Base-by-base conservation (phyloP, 169 alveolate species). In the Cryptosporidium parvum region DNA sequence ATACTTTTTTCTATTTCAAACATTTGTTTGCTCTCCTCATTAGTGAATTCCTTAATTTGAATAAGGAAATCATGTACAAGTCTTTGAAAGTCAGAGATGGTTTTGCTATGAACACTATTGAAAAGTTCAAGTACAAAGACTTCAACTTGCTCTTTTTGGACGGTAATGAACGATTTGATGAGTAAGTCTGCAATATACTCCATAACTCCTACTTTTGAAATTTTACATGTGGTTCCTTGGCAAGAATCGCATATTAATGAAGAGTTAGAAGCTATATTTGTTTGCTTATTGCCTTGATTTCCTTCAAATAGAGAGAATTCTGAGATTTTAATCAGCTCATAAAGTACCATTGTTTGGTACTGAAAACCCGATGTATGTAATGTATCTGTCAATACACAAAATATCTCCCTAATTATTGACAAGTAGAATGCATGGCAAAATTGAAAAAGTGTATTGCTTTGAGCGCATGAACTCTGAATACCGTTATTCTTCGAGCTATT, bases 311-410 rank as follows among this genome's bases (percentile, higher is more conserved):
- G 86, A 39, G 93, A 93, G 67, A 92, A 93, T 67, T 94, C 95
- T 4, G 93, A 61, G 26, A 94, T 70, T 73, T 91, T 91, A 70
- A 94, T 86, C 69, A 94, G 56, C 29, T 93, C 91, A 91, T 91
- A 92, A 10, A 94, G 91, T 37, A 94, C 91, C 86, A 93, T 93
- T 5, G 97, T 95, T 91, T 96, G 98, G 52, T 94, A 94, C 52
- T 96, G 95, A 91, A 96, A 95, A 10, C 98, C 98, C 9, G 97
- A 94, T 87, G 95, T 95, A 71, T 96, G 98, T 75, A 95, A 93
- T 18, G 97, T 94, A 84, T 96, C 98, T 16, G 98, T 96, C 91
- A 96, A 89, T 14, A 96, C 96, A 42, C 93, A 91, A 52, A 96
- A 93, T 33, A 95, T 92, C 86, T 96, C 98, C 67, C 95, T 93